phyloP scores from a whole-genome alignment of 441 rosid species.

The Erodium moschatum region DNA sequence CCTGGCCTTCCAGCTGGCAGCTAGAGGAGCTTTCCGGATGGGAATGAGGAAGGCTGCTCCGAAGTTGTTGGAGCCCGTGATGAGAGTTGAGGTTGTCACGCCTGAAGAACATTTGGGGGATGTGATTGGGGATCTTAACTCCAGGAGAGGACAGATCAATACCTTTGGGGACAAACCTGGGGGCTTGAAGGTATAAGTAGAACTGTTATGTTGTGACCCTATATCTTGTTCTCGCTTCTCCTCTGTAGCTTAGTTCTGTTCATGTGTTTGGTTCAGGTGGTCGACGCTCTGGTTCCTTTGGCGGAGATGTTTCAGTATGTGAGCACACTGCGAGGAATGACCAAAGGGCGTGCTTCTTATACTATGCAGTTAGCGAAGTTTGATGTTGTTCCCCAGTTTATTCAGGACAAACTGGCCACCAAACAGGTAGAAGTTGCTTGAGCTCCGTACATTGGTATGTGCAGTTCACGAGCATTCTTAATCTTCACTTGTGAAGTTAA shows the following conservation, averaged over 20 bases:
- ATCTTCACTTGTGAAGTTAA: too few relatives aligned
- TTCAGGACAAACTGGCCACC: too few relatives aligned
- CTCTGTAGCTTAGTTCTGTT: too few relatives aligned
- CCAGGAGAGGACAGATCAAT: slow-evolving; percentile 89
- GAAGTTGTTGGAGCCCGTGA: slow-evolving; percentile 32
- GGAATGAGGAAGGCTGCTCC: slow-evolving; percentile 79
- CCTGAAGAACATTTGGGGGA: too few relatives aligned
- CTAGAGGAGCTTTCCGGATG: slow-evolving; percentile 86
- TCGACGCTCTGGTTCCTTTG: slow-evolving; percentile 69
- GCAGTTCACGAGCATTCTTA: too few relatives aligned
- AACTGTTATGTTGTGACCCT: too few relatives aligned
- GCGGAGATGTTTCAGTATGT: slow-evolving; percentile 98
- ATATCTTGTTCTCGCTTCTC: too few relatives aligned
- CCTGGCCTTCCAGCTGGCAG: slow-evolving; percentile 87
- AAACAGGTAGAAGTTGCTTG: too few relatives aligned
- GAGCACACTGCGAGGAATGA: slow-evolving; percentile 87
- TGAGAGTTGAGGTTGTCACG: too few relatives aligned
- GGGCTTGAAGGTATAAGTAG: slow-evolving; percentile 59
- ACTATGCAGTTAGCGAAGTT: slow-evolving; percentile 13
- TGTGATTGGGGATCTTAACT: slow-evolving; percentile 35
- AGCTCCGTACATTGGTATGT: too few relatives aligned
- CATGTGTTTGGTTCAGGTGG: slow-evolving; percentile 40
- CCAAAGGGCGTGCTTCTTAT: slow-evolving; percentile 92
- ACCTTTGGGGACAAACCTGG: slow-evolving; percentile 94
- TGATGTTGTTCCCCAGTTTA: too few relatives aligned